Evolutionary conservation across 1,139 yeast species (phyloP).

Genomic region (Suhomyces wounanorum): DNA sequence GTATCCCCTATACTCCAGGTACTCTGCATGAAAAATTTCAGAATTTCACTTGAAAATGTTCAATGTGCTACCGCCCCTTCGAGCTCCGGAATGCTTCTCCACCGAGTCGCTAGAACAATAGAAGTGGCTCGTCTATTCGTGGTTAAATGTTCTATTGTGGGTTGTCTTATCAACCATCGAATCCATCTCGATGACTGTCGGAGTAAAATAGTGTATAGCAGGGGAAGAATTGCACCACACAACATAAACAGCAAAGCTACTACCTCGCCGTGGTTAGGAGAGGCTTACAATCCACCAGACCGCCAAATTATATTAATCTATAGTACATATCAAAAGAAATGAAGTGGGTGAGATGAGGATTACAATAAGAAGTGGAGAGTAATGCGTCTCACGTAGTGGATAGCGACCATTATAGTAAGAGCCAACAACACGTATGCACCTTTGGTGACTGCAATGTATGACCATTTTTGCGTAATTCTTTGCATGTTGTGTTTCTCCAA

Average conservation of each 20-base stretch:
- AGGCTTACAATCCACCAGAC: background rate
- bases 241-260: no score
- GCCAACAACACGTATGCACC: conserved; percentile 44
- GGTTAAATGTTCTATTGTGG: background rate
- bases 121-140: background rate
- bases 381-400: conserved; percentile 28
- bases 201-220: background rate
- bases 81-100: conserved; percentile 1
- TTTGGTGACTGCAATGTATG: conserved; percentile 54
- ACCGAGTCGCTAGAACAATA: conserved; percentile 2
- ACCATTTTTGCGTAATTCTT: conserved; percentile 56
- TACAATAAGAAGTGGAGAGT: background rate
- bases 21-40: background rate
- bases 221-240: no score
- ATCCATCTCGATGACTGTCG: background rate
- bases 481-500: conserved; percentile 64
- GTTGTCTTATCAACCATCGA: background rate
- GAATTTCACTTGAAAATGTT: background rate
- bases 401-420: conserved; percentile 24
- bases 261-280: background rate
- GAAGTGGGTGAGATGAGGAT: background rate
- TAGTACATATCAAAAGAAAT: conserved; percentile 5
- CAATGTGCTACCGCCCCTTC: background rate
- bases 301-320: conserved; percentile 1
- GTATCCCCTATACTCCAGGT: background rate